phyloP scores from a whole-genome alignment of 306 rosid genomes.

The Rosa chinensis region DNA sequence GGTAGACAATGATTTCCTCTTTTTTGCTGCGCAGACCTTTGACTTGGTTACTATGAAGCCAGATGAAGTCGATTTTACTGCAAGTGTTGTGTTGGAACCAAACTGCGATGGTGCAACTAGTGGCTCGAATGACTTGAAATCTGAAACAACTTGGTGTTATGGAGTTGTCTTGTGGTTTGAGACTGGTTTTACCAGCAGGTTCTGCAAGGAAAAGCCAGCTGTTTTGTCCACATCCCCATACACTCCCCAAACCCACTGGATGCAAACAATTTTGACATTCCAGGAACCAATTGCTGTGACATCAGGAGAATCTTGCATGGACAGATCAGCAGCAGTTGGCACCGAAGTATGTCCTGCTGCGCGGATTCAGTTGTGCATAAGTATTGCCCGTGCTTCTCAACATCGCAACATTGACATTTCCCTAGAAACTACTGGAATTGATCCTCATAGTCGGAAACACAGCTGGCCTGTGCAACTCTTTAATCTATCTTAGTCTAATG shows the following conservation, averaged over 20 bases:
- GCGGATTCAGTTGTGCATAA: slow-evolving; percentile 64
- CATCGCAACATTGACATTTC: slow-evolving; percentile 95
- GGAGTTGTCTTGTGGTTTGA: slow-evolving; percentile 92
- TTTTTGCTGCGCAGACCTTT: slow-evolving; percentile 47
- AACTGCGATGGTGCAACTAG: slow-evolving; percentile 25
- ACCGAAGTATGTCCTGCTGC: slow-evolving; percentile 57
- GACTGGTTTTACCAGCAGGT: slow-evolving; percentile 84
- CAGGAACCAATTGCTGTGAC: slow-evolving; percentile 71
- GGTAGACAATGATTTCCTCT: background rate
- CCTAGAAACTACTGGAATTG: slow-evolving; percentile 63
- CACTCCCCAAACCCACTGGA: slow-evolving; percentile 78
- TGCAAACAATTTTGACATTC: slow-evolving; percentile 83
- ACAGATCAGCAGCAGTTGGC: slow-evolving; percentile 50
- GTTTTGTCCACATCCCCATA: slow-evolving; percentile 81
- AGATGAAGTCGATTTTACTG: slow-evolving; percentile 78
- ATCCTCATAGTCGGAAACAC: slow-evolving; percentile 48
- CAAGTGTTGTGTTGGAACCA: slow-evolving; percentile 68
- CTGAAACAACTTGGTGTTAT: slow-evolving; percentile 53
- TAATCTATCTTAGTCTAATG: slow-evolving; percentile 38
- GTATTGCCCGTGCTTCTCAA: slow-evolving; percentile 77
- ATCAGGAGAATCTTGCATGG: slow-evolving; percentile 23
- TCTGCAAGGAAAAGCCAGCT: slow-evolving; percentile 70
- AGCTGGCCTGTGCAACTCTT: slow-evolving; percentile 74
- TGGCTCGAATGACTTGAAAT: slow-evolving; percentile 25
- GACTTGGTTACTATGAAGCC: slow-evolving; percentile 89